phyloP scores from a whole-genome alignment of 1,139 yeast species.

The Waltiozyma sp. region DNA sequence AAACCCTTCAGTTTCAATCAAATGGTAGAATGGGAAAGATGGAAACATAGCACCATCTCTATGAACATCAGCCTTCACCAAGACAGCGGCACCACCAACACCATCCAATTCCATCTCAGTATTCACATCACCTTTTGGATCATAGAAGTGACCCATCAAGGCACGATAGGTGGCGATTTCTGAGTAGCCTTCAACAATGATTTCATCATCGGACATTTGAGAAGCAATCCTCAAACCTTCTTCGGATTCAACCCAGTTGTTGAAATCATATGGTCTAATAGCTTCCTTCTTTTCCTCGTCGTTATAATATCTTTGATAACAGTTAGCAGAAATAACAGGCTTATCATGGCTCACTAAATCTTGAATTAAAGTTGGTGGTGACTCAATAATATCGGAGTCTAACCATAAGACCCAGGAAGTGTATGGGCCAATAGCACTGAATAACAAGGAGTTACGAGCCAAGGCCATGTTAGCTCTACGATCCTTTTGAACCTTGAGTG shows the following conservation, averaged over 20 bases:
- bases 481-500: constrained; percentile 71
- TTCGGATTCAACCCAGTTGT: constrained; percentile 93
- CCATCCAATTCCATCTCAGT: constrained; percentile 83
- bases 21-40: constrained; percentile 90
- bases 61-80: constrained; percentile 95
- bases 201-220: constrained; percentile 72
- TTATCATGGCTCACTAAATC: constrained; percentile 82
- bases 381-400: constrained; percentile 87
- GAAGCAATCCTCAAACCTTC: constrained; percentile 70
- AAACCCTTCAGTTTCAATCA: constrained; percentile 96
- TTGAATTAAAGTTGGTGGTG: constrained; percentile 72
- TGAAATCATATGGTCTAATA: constrained; percentile 85
- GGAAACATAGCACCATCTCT: constrained; percentile 99
- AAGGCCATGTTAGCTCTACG: constrained; percentile 86
- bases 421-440: constrained; percentile 81
- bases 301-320: constrained; percentile 70
- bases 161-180: constrained; percentile 92
- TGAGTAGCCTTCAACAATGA: constrained; percentile 82
- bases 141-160: constrained; percentile 86
- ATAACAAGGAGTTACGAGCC: constrained; percentile 83
- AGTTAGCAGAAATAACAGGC: constrained; percentile 84
- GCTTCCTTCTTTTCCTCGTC: constrained; percentile 43
- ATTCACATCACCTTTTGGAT: constrained; percentile 45
- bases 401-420: constrained; percentile 95
- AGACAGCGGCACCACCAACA: constrained; percentile 92